Evolutionary conservation across 2,329 filamentous ascomycete species (phyloP).

Genomic region (Alternaria viburni): DNA sequence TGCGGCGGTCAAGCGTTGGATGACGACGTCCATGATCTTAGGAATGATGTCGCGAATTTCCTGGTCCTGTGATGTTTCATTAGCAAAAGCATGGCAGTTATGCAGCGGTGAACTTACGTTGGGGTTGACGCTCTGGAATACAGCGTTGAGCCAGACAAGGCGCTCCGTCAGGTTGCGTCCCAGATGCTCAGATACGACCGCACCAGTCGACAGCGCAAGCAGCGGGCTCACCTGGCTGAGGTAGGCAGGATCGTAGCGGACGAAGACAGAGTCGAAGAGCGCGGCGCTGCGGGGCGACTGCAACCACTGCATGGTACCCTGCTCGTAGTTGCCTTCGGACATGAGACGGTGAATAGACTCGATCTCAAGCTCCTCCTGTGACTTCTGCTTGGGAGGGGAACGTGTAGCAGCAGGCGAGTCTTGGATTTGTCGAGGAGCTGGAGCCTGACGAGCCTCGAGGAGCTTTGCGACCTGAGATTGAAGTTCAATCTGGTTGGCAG

Average conservation of each 20-base stretch:
- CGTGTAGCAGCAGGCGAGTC: slow-evolving; percentile 40
- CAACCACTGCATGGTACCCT: slow-evolving; percentile 63
- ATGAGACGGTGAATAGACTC: slow-evolving; percentile 68
- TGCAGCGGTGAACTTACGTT: slow-evolving; percentile 50
- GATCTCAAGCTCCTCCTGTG: slow-evolving; percentile 64
- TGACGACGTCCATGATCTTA: slow-evolving; percentile 66
- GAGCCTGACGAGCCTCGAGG: slow-evolving; percentile 44
- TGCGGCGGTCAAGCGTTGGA: slow-evolving; percentile 61
- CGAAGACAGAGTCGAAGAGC: slow-evolving; percentile 68
- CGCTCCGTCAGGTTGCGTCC: slow-evolving; percentile 61
- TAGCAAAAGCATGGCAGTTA: slow-evolving; percentile 12
- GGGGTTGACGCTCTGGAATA: slow-evolving; percentile 61
- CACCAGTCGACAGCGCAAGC: slow-evolving; percentile 65
- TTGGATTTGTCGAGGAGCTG: slow-evolving; percentile 9
- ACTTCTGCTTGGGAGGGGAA: slow-evolving; percentile 52
- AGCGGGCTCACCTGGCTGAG: slow-evolving; percentile 62
- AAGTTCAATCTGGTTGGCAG: slow-evolving; percentile 70
- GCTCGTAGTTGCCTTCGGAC: slow-evolving; percentile 59
- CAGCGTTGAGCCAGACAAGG: slow-evolving; percentile 64
- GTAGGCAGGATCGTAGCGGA: slow-evolving; percentile 63
- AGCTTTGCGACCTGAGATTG: slow-evolving; percentile 61
- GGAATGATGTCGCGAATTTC: slow-evolving; percentile 64
- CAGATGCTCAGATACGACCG: slow-evolving; percentile 65
- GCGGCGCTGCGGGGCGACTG: slow-evolving; percentile 65
- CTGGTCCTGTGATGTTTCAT: slow-evolving; percentile 50